Evolutionary conservation across 768 basidiomycete species (phyloP).

Genomic region (Leccinum sublutescens): DNA sequence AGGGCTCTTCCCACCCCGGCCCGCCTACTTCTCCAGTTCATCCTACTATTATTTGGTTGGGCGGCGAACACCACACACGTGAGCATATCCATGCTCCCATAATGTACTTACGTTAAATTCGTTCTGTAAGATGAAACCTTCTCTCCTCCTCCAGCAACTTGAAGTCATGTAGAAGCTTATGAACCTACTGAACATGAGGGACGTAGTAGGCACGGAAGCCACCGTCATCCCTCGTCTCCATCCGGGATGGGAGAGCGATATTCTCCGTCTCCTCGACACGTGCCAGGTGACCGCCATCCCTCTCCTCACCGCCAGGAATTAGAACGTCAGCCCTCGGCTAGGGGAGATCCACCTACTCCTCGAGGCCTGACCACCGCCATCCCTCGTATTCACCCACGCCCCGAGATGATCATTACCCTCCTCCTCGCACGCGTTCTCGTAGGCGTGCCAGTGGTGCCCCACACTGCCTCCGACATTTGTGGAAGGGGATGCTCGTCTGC

Average conservation of each 20-base stretch:
- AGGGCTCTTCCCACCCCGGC: neutral
- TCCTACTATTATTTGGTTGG: conserved; percentile 32
- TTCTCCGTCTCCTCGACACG: neutral
- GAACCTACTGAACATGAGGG: conserved; percentile 7
- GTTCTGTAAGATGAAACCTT: conserved; percentile 15
- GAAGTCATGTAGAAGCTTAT: neutral
- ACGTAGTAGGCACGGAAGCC: neutral
- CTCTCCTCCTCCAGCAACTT: conserved; percentile 7
- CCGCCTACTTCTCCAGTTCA: conserved; percentile 21
- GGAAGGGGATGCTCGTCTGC: conserved; percentile 23
- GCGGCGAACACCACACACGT: conserved; percentile 19
- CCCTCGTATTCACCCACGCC: conserved; percentile 13
- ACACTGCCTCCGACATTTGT: conserved; percentile 7
- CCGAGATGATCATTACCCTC: conserved; percentile 4
- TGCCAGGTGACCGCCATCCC: too few relatives aligned
- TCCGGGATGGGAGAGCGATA: neutral
- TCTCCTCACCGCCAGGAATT: too few relatives aligned
- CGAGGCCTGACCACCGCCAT: neutral
- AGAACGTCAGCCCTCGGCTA: neutral
- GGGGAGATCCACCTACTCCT: neutral
- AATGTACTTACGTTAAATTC: conserved; percentile 5
- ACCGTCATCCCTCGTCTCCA: neutral
- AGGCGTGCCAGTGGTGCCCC: conserved; percentile 12
- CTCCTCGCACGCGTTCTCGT: conserved; percentile 19
- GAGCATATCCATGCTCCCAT: neutral